Evolutionary conservation across 2,329 filamentous ascomycete species (phyloP), one percentile per base, ranked within the genome.

Genomic region (Clathrospora elynae): DNA sequence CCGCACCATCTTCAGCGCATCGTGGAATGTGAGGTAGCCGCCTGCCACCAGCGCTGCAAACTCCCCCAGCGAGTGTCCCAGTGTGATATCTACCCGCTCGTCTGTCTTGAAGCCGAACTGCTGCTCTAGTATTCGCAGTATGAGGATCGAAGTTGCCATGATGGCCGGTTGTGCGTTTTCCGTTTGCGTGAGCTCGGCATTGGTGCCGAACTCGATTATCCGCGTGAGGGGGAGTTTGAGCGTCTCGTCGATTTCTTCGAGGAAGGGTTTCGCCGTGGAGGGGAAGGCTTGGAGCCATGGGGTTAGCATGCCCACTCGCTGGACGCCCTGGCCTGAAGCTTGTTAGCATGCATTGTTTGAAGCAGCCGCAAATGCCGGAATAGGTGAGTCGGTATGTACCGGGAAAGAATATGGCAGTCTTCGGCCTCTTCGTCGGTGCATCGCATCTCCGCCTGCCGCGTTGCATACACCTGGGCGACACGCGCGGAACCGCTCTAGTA

Each of bases 91-190:
- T 29, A 90, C 84, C 46, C 85, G 79, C 42, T 87, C 81, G 6
- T 76, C 72, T 5, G 85, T 80, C 43, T 81, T 77, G 73, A 96
- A 95, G 26, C 80, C 83, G 65, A 92, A 96, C 55, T 96, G 88
- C 49, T 81, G 76, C 73, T 96, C 90, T 51, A 97, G 79, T 47
- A 96, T 84, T 42, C 88, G 86, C 40, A 96, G 79, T 63, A 96
- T 95, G 46, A 96, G 80, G 64, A 96, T 85, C 18, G 89, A 95
- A 3, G 90, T 93, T 10, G 90, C 89, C 90, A 97, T 95, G 70
- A 96, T 96, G 59, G 92, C 91, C 1, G 92, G 92, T 71, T 97
- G 92, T 3, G 92, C 88, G 66, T 95, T 91, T 53, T 87, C 83
- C 4, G 92, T 96, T 43, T 83, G 81, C 26, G 88, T 95, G 42